Evolutionary conservation across 139 green algal species (phyloP).

Genomic region (Coccomyxa sp.): DNA sequence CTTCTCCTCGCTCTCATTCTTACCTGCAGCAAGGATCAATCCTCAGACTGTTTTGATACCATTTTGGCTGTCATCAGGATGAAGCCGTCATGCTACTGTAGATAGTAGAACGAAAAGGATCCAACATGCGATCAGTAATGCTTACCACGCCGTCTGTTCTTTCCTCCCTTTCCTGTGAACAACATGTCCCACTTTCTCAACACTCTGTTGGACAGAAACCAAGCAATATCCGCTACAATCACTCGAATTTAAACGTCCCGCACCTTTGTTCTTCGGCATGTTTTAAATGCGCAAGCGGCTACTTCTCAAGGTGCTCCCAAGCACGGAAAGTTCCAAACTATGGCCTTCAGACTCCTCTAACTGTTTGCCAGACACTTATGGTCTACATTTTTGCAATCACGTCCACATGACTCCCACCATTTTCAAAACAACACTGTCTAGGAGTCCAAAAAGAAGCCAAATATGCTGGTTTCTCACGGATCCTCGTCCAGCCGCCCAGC

Average conservation of each 20-base stretch:
- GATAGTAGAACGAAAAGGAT: background rate
- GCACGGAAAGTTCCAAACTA: background rate
- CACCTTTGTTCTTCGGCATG: conserved; percentile 63
- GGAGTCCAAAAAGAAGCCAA: no score
- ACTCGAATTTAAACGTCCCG: no score
- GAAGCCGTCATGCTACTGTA: background rate
- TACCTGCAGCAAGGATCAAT: conserved; percentile 42
- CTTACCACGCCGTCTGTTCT: conserved; percentile 47
- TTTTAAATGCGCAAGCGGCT: background rate
- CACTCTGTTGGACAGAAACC: background rate
- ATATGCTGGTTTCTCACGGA: no score
- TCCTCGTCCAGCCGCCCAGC: no score
- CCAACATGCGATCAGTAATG: no score
- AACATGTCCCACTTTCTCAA: background rate
- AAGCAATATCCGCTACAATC: background rate
- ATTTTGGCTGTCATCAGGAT: background rate
- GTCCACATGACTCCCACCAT: no score
- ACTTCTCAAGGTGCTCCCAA: background rate
- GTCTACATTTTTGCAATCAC: background rate
- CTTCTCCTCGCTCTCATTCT: conserved; percentile 95
- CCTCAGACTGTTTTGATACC: background rate
- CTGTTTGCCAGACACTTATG: background rate
- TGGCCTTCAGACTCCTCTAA: background rate
- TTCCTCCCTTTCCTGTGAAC: conserved; percentile 59
- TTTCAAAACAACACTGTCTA: no score